Evolutionary conservation across 2,329 filamentous ascomycete genomes (phyloP).

Genomic region (Pseudogymnoascus sp.): DNA sequence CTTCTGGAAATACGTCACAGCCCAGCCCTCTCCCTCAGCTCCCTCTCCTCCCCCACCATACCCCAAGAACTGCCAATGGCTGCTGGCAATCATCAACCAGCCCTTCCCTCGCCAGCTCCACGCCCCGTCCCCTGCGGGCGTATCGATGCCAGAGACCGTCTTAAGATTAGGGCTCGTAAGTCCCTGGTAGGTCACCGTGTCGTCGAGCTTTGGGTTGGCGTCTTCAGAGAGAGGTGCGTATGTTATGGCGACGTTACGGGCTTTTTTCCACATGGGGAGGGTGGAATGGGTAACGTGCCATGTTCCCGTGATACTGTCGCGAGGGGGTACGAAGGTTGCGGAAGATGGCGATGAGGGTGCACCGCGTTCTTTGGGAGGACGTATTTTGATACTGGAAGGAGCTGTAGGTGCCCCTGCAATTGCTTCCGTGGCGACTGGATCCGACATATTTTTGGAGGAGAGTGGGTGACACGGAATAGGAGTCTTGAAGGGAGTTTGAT

Average conservation of each 20-base stretch:
- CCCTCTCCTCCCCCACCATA: slow-evolving; percentile 46
- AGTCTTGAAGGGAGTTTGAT: neutral
- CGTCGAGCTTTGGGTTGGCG: slow-evolving; percentile 44
- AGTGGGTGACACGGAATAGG: neutral
- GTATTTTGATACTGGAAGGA: neutral
- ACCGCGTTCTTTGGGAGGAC: neutral
- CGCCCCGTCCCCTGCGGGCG: slow-evolving; percentile 33
- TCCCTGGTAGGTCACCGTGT: slow-evolving; percentile 63
- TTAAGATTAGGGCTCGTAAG: slow-evolving; percentile 43
- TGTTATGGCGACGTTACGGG: slow-evolving; percentile 72
- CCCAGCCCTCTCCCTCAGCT: slow-evolving; percentile 48
- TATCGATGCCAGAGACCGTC: slow-evolving; percentile 58
- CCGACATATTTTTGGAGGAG: neutral
- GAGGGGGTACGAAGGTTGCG: slow-evolving; percentile 28
- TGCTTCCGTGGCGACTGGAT: neutral
- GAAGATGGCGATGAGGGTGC: slow-evolving; percentile 24
- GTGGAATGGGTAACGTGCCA: slow-evolving; percentile 72
- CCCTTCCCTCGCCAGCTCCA: slow-evolving; percentile 78
- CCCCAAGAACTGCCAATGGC: slow-evolving; percentile 74
- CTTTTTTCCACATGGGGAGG: slow-evolving; percentile 70
- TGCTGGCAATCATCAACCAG: slow-evolving; percentile 60
- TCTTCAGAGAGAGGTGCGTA: slow-evolving; percentile 49
- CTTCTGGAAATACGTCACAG: slow-evolving; percentile 76
- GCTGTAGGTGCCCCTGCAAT: neutral
- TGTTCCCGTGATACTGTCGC: slow-evolving; percentile 54